Evolutionary conservation across 768 basidiomycete species (phyloP), one percentile per base, ranked within the genome.

Genomic region (Cystobasidium ongulense): DNA sequence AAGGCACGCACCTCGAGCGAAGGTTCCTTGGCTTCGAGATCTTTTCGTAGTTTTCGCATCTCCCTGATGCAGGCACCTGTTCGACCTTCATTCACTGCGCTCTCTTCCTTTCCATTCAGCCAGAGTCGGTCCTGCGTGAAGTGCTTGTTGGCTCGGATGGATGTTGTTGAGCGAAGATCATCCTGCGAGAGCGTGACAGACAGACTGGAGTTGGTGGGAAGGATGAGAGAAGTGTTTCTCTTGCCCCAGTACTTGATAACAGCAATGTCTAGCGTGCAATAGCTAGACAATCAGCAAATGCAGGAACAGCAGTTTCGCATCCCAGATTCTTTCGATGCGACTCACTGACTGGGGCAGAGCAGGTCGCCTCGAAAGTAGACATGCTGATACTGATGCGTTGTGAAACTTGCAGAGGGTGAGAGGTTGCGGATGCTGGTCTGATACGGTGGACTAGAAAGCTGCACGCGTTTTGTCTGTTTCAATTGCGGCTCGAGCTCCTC

Each of bases 191-290:
- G 89, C 1, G 96, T 98, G 61, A 98, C 91, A 7, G 94, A 97
- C n/a, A 99, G 87, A 11, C 95, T 98, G 0, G 92, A 92, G 83
- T 99, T 99, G 76, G 93, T 97, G 53, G 96, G 96, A 72, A 99
- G 84, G 80, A 97, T 97, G 76, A 98, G 87, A 78, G 88, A 86
- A 1, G 92, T 94, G 82, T 97, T 90, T 75, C 96, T 90, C 82
- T 99, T 99, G 76, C 96, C 96, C 96, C 96, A 99, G 85, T 98
- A 98, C 81, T 77, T 75, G 70, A 78, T 75, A 27, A 78, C 77
- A 29, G 77, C 77, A 36, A 78, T 78, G 75, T 78, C 57, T 59
- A 8, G 11, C 13, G 57, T 27, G 4, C 11, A 4, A 35, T 5
- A 13, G 33, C 13, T 27, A 27, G 57, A 15, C 13, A 29, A 2